Evolutionary conservation across 495 filamentous ascomycete genomes (phyloP).

Genomic region (Penicillium silybi): DNA sequence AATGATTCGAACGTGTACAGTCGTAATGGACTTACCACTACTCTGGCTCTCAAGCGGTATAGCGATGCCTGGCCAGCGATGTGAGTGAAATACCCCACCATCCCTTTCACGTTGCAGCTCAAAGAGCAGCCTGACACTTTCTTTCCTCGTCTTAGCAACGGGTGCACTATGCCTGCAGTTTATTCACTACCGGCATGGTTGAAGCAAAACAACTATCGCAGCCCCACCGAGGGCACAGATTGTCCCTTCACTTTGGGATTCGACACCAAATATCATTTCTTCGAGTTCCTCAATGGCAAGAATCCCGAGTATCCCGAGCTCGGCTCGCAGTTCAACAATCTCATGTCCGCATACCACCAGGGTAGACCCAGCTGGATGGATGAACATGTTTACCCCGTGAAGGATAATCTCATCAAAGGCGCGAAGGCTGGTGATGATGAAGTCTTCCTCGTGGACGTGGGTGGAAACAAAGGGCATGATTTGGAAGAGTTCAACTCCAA

Average conservation of each 20-base stretch:
- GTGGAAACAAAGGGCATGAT: constrained; percentile 33
- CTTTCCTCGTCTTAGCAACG: background rate
- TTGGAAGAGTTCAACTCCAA: constrained; percentile 29
- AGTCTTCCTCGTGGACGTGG: constrained; percentile 33
- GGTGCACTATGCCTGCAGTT: constrained; percentile 4
- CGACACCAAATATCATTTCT: background rate
- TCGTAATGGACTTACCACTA: constrained; percentile 32
- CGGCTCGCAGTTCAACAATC: constrained; percentile 36
- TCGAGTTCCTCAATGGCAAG: constrained; percentile 11
- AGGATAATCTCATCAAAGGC: background rate
- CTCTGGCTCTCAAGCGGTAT: constrained; percentile 26
- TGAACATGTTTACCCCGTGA: background rate
- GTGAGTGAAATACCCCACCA: background rate
- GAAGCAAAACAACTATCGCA: constrained; percentile 19
- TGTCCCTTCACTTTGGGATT: constrained; percentile 20
- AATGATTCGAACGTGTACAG: constrained; percentile 35
- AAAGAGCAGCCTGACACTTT: no score
- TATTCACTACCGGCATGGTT: constrained; percentile 18
- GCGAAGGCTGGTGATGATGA: background rate
- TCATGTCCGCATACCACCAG: constrained; percentile 43
- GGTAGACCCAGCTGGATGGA: constrained; percentile 17
- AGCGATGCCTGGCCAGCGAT: constrained; percentile 14
- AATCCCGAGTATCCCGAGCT: constrained; percentile 12
- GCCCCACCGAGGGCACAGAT: constrained; percentile 21
- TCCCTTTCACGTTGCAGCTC: background rate